Conservation (phyloP, 2,329 filamentous ascomycete genomes). For the Verticillium longisporum region DNA sequence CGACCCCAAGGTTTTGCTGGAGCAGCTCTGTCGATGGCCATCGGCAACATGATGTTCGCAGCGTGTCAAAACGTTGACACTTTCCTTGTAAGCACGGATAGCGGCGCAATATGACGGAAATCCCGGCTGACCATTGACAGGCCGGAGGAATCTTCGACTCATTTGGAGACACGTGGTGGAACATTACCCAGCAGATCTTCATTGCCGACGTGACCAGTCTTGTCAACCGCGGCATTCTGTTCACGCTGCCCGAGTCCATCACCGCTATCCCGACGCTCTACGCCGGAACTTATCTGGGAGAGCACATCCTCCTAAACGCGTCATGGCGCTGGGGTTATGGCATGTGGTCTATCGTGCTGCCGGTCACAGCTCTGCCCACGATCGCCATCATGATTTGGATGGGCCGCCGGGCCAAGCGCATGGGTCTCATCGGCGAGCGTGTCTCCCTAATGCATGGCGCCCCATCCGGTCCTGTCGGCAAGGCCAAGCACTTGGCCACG, state of each 20-base stretch:
- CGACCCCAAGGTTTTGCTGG: constrained; percentile 37
- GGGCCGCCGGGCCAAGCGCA: constrained; percentile 17
- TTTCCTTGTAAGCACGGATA: constrained; percentile 54
- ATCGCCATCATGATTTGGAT: constrained; percentile 23
- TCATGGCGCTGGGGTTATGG: constrained; percentile 35
- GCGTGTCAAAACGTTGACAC: constrained; percentile 48
- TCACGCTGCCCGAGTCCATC: constrained; percentile 33
- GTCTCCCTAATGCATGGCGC: constrained; percentile 1
- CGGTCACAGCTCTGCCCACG: constrained; percentile 22
- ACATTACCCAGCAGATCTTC: constrained; percentile 29
- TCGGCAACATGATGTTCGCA: constrained; percentile 58
- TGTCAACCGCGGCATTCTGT: constrained; percentile 34
- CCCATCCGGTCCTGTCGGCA: not conserved
- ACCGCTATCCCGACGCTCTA: constrained; percentile 35
- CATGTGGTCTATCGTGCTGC: constrained; percentile 32
- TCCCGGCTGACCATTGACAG: constrained; percentile 29
- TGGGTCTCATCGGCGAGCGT: constrained; percentile 1
- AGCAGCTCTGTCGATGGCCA: constrained; percentile 34
- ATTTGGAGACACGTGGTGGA: constrained; percentile 37
- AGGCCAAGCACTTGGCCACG: not conserved
- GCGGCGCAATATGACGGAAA: constrained; percentile 52
- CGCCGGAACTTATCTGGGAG: constrained; percentile 32
- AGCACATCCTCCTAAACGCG: constrained; percentile 25
- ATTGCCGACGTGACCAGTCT: constrained; percentile 36
- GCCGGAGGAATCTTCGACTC: constrained; percentile 53